Evolutionary conservation across 2,329 filamentous ascomycete species (phyloP).

Genomic region (Colletotrichum sp.): DNA sequence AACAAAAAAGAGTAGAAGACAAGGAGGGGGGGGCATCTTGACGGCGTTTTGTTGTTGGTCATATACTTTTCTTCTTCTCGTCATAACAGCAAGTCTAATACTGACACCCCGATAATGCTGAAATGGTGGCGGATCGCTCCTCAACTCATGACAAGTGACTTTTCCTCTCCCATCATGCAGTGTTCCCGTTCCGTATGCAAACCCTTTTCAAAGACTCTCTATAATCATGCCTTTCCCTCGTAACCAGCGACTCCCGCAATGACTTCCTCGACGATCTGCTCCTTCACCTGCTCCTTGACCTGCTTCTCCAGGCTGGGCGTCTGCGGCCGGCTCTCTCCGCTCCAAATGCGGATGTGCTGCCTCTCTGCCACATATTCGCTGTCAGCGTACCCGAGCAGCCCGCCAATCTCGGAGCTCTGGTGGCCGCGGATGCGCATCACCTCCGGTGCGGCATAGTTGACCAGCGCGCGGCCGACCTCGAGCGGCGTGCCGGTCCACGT

Average conservation of each 20-base stretch:
- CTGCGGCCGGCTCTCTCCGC: slow-evolving; percentile 56
- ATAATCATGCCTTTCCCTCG: slow-evolving; percentile 18
- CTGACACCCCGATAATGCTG: neutral
- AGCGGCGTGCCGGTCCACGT: slow-evolving; percentile 56
- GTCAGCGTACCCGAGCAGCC: slow-evolving; percentile 87
- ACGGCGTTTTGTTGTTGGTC: slow-evolving; percentile 19
- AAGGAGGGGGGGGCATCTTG: slow-evolving; percentile 11
- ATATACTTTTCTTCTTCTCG: neutral
- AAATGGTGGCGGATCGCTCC: neutral
- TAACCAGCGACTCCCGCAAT: slow-evolving; percentile 26
- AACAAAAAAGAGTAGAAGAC: slow-evolving; percentile 13
- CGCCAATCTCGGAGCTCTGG: slow-evolving; percentile 81
- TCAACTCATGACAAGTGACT: neutral
- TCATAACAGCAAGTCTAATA: neutral
- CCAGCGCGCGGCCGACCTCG: slow-evolving; percentile 87
- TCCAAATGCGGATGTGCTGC: slow-evolving; percentile 84
- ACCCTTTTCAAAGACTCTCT: neutral
- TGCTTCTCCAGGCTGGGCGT: slow-evolving; percentile 44
- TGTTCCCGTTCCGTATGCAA: neutral
- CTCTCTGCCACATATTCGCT: slow-evolving; percentile 91
- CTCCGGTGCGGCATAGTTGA: slow-evolving; percentile 91
- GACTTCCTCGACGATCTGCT: slow-evolving; percentile 8
- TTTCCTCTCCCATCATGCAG: neutral
- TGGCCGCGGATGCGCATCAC: slow-evolving; percentile 84
- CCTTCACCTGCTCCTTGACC: slow-evolving; percentile 17